These are phyloP conservation scores for Wickerhamomyces sp. DNA, from an alignment of 1,139 yeast species.

Conservation along the genomic window DNA sequence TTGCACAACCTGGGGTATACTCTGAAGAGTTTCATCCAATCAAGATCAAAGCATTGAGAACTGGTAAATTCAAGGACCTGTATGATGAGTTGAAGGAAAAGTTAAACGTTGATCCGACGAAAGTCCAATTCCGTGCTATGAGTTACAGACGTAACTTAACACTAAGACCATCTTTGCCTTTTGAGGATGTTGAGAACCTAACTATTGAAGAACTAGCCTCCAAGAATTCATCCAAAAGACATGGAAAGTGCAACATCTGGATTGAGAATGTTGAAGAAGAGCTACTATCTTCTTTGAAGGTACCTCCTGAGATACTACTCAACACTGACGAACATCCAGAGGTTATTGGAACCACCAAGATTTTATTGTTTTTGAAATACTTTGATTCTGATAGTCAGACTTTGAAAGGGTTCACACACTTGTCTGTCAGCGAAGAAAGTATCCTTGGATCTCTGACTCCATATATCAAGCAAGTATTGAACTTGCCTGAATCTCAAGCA, in stretches of 20 bases:
- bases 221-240: constrained; percentile 22
- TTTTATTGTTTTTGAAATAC: constrained; percentile 60
- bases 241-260: constrained; percentile 21
- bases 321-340: constrained; percentile 3
- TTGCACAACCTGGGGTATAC: constrained; percentile 40
- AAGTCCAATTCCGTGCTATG: constrained; percentile 60
- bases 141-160: constrained; percentile 73
- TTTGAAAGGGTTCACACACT: constrained; percentile 59
- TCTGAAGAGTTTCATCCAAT: constrained; percentile 47
- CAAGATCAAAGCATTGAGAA: constrained; percentile 50
- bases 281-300: constrained; percentile 7
- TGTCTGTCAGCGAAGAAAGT: constrained; percentile 48
- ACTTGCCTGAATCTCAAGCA: constrained; percentile 36
- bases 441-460: constrained; percentile 41
- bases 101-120: constrained; percentile 35
- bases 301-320: background rate
- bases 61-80: constrained; percentile 48
- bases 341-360: constrained; percentile 32
- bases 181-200: constrained; percentile 35
- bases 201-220: constrained; percentile 42
- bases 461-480: constrained; percentile 40
- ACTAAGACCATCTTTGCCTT: constrained; percentile 53
- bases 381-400: constrained; percentile 57
- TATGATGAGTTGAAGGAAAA: constrained; percentile 44
- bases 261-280: constrained; percentile 26